Base-by-base conservation (phyloP, 805 yeast genomes). In the Alloascoidea hylecoeti region DNA sequence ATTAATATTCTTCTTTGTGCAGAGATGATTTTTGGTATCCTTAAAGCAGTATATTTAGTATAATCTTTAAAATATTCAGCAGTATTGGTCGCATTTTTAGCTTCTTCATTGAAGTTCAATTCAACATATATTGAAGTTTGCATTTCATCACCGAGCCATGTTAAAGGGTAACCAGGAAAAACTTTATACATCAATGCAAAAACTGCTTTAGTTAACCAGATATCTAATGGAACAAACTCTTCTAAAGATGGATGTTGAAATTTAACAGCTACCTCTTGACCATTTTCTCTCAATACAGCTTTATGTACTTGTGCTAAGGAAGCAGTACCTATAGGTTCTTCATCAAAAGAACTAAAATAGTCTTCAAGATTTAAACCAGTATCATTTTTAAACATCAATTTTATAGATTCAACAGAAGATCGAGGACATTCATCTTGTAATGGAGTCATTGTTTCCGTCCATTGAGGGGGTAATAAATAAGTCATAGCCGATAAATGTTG, bases 121-220 rank as follows among this genome's bases (percentile, higher is more conserved):
- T 92, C 99, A n/a, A 82, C 86, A 51, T 67, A 86, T 38, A 92
- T 86, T 1, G 95, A 83, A 23, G 66, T 66, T 49, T 82, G 84
- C 55, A 92, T 64, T 57, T 92, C 98, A 41, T 92, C 96, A 12
- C 95, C 84, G n/a, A 92, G 65, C 98, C 98, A 92, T 3, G 78
- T 73, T 46, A 94, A 58, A 0, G 97, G 95, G 51, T 89, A 92
- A 41, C 92, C 92, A 0, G 98, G 97, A 52, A 92, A 92, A 6
- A 83, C 76, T 44, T 70, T 68, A 50, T 75, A 74, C 65, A 92
- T 74, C 43, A 81, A 57, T 18, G 64, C 61, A 51, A 89, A 89
- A 3, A 88, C 94, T 2, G 74, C 63, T 40, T 71, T 68, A 0
- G 96, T 88, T 52, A 92, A 57, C 49, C 70, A 62, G 2, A 92